phyloP scores from a whole-genome alignment of 1,139 yeast species.

The Scheffersomyces stambukii region DNA sequence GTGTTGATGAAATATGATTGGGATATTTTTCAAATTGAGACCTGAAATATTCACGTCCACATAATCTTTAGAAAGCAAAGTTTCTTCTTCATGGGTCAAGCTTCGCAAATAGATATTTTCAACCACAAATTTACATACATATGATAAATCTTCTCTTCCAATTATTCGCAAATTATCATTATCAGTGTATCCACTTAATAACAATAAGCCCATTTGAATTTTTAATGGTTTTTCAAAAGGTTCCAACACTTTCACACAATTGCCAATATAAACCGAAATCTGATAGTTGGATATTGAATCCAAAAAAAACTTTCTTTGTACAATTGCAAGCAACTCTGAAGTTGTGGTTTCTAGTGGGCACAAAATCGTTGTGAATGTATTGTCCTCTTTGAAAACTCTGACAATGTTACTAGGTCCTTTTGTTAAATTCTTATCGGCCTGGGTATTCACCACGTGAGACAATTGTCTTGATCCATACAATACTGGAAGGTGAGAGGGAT shows the following conservation, averaged over 20 bases:
- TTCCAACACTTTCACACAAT: slow-evolving; percentile 68
- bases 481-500: slow-evolving; percentile 23
- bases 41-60: slow-evolving; percentile 73
- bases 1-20: slow-evolving; percentile 75
- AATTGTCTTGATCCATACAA: slow-evolving; percentile 33
- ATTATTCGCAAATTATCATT: slow-evolving; percentile 71
- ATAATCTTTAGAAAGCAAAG: slow-evolving; percentile 58
- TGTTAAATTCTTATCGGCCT: slow-evolving; percentile 13
- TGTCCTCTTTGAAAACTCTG: slow-evolving; percentile 74
- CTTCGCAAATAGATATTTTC: slow-evolving; percentile 69
- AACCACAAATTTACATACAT: slow-evolving; percentile 78
- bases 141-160: slow-evolving; percentile 86
- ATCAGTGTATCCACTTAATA: slow-evolving; percentile 76
- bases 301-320: slow-evolving; percentile 74
- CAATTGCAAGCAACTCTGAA: slow-evolving; percentile 61
- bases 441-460: slow-evolving; percentile 19
- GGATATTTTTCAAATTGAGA: slow-evolving; percentile 77
- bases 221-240: slow-evolving; percentile 73
- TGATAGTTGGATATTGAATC: slow-evolving; percentile 70
- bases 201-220: slow-evolving; percentile 69
- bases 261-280: slow-evolving; percentile 76
- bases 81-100: slow-evolving; percentile 65
- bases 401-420: slow-evolving; percentile 48
- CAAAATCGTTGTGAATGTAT: slow-evolving; percentile 75
- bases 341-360: slow-evolving; percentile 77